Evolutionary conservation across 2,329 filamentous ascomycete species (phyloP).

Genomic region (Ampelomyces quisqualis): DNA sequence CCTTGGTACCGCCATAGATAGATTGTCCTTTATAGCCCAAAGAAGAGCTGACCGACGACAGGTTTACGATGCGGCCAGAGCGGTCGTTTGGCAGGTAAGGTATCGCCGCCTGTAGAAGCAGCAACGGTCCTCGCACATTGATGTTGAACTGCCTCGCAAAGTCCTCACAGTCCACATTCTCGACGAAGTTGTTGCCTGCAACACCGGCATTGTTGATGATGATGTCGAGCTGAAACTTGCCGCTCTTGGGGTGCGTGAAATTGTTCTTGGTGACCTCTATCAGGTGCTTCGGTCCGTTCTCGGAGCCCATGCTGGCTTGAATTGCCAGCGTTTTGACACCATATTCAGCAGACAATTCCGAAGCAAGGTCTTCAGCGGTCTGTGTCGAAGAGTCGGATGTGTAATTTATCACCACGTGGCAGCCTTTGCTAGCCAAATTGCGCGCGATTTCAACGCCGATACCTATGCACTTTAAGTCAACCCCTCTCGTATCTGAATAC

Average conservation of each 20-base stretch:
- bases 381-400: slow-evolving; percentile 62
- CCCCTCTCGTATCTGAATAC: background rate
- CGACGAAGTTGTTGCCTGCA: slow-evolving; percentile 62
- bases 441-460: slow-evolving; percentile 69
- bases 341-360: slow-evolving; percentile 58
- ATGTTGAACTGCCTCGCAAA: slow-evolving; percentile 73
- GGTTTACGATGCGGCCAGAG: slow-evolving; percentile 63
- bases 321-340: slow-evolving; percentile 62
- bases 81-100: slow-evolving; percentile 70
- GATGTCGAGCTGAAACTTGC: slow-evolving; percentile 72
- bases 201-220: slow-evolving; percentile 84
- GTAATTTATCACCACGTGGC: slow-evolving; percentile 69
- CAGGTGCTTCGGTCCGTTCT: slow-evolving; percentile 61
- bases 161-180: slow-evolving; percentile 63
- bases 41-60: slow-evolving; percentile 60
- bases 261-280: slow-evolving; percentile 60
- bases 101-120: slow-evolving; percentile 71
- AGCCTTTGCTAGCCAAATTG: slow-evolving; percentile 72
- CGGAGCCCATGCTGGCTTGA: slow-evolving; percentile 69
- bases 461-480: slow-evolving; percentile 51
- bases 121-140: slow-evolving; percentile 78
- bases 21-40: slow-evolving; percentile 60
- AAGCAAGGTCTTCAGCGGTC: slow-evolving; percentile 56
- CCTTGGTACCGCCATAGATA: slow-evolving; percentile 67
- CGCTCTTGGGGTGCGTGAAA: slow-evolving; percentile 56